Conservation (phyloP, 2,329 filamentous ascomycete species). For the Nothophaeocryptopus gaeumannii region DNA sequence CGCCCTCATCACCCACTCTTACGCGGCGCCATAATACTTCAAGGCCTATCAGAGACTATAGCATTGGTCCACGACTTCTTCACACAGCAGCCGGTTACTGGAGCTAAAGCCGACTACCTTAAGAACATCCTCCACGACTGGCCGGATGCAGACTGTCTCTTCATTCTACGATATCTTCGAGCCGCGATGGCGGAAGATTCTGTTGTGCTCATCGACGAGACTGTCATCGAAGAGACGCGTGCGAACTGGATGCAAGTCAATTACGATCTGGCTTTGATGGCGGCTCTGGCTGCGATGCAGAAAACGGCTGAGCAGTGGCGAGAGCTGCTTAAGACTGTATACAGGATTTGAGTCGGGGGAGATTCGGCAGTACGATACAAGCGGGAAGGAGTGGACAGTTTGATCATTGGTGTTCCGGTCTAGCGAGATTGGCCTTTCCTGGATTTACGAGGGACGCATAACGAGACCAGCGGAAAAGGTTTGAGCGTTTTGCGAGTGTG, state of each 20-base stretch:
- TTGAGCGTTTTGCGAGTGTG: too few species aligned
- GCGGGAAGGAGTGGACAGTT: too few species aligned
- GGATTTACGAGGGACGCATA: too few species aligned
- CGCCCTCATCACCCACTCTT: not conserved
- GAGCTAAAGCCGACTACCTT: constrained; percentile 6
- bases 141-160: constrained; percentile 17
- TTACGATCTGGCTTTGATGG: constrained; percentile 15
- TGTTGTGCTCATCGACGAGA: constrained; percentile 27
- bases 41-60: constrained; percentile 1
- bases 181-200: constrained; percentile 22
- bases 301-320: constrained; percentile 10
- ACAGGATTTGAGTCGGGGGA: too few species aligned
- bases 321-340: not conserved
- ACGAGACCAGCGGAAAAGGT: too few species aligned
- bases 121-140: constrained; percentile 18
- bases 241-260: constrained; percentile 11
- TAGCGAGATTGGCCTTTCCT: too few species aligned
- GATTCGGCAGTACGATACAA: too few species aligned
- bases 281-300: constrained; percentile 11
- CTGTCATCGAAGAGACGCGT: constrained; percentile 19
- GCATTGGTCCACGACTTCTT: constrained; percentile 16
- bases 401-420: too few species aligned
- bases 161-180: constrained; percentile 20
- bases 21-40: not conserved
- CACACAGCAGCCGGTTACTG: constrained; percentile 7